Conservation (phyloP, 768 basidiomycete genomes). For the Tylopilus vinaceipallidus region DNA sequence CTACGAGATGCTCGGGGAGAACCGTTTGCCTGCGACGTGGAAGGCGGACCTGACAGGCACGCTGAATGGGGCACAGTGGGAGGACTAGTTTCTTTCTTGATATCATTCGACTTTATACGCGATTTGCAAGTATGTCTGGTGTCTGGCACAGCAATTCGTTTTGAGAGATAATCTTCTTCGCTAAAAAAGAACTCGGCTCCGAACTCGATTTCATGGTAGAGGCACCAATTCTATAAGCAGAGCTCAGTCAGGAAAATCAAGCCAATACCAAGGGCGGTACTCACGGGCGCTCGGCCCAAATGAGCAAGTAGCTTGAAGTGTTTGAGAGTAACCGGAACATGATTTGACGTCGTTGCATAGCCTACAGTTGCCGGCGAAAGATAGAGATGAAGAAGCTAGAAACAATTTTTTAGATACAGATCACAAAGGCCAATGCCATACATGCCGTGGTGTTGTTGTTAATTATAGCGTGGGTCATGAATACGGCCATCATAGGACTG, state of each 20-base stretch:
- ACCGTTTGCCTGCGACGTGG: conserved; percentile 12
- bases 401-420: neutral
- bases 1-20: conserved; percentile 39
- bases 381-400: conserved; percentile 49
- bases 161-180: conserved; percentile 64
- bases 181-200: conserved; percentile 69
- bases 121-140: conserved; percentile 25
- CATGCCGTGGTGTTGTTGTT: conserved; percentile 52
- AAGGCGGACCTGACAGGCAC: conserved; percentile 14
- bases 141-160: conserved; percentile 22
- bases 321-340: conserved; percentile 70
- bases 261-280: conserved; percentile 21
- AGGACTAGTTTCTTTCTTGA: conserved; percentile 43
- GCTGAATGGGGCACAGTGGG: conserved; percentile 28
- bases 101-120: conserved; percentile 28
- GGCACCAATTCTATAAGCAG: conserved; percentile 42
- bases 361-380: conserved; percentile 30
- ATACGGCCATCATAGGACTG: conserved; percentile 60
- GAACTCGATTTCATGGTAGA: conserved; percentile 60
- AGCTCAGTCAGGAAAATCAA: neutral
- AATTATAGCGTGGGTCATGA: conserved; percentile 71
- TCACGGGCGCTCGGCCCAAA: conserved; percentile 58
- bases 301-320: conserved; percentile 75
- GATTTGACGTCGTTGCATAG: conserved; percentile 24
- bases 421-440: neutral